Percentiles rank a stretch among this genome's conserved stretches.
Evolutionary conservation across 2,329 filamentous ascomycete genomes (phyloP).

Genomic region (Mollisiaceae sp.): DNA sequence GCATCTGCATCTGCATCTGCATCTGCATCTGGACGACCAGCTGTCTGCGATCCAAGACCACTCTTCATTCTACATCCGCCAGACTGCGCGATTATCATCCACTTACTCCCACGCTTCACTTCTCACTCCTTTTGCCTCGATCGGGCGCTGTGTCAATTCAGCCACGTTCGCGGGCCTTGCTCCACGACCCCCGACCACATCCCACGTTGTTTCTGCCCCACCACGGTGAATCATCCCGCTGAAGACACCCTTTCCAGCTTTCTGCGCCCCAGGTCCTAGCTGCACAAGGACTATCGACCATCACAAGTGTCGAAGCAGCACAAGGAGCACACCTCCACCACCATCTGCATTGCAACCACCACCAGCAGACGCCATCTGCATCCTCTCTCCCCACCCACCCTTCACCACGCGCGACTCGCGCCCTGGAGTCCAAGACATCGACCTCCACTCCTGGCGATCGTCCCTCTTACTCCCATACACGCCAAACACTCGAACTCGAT

Average conservation of each 20-base stretch:
- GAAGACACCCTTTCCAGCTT: not conserved
- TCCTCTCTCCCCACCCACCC: constrained; percentile 8
- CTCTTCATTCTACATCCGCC: too few relatives aligned
- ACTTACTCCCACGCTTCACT: not conserved
- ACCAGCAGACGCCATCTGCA: constrained; percentile 10
- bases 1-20: too few relatives aligned
- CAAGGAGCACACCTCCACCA: constrained; percentile 10
- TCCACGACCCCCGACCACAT: constrained; percentile 8
- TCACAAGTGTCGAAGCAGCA: not conserved
- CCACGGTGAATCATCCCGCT: constrained; percentile 17
- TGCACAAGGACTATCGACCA: not conserved
- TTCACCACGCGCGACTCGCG: constrained; percentile 9
- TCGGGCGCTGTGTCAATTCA: not conserved
- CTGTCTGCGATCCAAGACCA: too few relatives aligned
- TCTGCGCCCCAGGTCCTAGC: constrained; percentile 7
- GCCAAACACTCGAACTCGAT: not conserved
- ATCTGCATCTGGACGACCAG: too few relatives aligned
- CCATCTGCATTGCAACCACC: constrained; percentile 11
- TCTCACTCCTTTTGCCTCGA: not conserved
- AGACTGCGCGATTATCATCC: not conserved
- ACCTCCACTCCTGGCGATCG: constrained; percentile 1
- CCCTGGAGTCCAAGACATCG: not conserved
- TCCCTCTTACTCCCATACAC: not conserved
- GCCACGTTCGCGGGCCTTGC: constrained; percentile 5
- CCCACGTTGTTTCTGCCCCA: constrained; percentile 19